Conservation (phyloP, 768 basidiomycete species). For the Mycena amicta region DNA sequence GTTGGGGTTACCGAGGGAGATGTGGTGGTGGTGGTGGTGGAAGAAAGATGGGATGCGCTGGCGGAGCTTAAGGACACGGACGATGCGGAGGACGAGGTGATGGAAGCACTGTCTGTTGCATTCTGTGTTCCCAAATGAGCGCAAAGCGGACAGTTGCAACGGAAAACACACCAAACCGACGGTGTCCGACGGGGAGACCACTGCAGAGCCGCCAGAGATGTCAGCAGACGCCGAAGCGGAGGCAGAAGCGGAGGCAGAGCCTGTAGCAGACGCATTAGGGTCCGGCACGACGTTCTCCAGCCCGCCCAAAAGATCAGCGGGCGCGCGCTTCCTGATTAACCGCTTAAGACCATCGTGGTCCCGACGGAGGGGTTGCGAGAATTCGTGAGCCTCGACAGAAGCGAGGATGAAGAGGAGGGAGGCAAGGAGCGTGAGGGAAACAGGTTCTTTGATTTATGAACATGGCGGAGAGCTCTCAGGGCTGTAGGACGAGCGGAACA, state of each 20-base stretch:
- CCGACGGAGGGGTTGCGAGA: conserved; percentile 44
- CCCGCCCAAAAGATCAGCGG: conserved; percentile 19
- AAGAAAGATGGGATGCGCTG: conserved; percentile 12
- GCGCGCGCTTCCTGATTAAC: conserved; percentile 67
- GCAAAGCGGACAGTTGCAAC: too few relatives aligned
- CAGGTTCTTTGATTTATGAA: conserved; percentile 44
- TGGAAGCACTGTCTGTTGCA: too few relatives aligned
- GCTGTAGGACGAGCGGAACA: conserved; percentile 6
- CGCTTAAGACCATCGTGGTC: conserved; percentile 75
- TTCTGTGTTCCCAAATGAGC: too few relatives aligned
- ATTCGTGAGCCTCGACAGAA: conserved; percentile 49
- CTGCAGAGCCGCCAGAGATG: neutral
- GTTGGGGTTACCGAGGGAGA: conserved; percentile 1
- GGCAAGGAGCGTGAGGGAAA: conserved; percentile 67
- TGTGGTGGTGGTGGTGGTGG: conserved; percentile 24
- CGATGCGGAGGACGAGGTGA: too few relatives aligned
- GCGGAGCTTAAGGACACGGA: conserved; percentile 9
- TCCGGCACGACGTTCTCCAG: conserved; percentile 29
- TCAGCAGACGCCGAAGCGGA: neutral
- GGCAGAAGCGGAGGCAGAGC: conserved; percentile 4
- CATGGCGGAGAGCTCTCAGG: conserved; percentile 43
- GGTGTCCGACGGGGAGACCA: neutral
- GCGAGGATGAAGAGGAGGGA: conserved; percentile 57
- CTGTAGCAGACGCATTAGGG: conserved; percentile 10
- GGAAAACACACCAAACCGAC: neutral